These are phyloP conservation scores for Penicillium sp. DNA, from an alignment of 2,329 filamentous ascomycete genomes.

Conservation along the genomic window DNA sequence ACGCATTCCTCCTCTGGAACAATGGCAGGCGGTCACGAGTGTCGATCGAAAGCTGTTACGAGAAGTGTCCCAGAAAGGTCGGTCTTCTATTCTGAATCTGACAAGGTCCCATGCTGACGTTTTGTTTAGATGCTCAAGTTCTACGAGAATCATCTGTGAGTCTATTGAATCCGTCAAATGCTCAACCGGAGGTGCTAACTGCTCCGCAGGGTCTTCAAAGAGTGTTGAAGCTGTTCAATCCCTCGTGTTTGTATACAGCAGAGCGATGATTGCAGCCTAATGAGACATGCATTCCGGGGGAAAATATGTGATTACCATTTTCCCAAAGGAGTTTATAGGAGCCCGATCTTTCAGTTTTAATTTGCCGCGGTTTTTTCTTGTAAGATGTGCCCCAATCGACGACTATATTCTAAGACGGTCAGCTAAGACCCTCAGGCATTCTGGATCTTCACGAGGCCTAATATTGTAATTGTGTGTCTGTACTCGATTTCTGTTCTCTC, in stretches of 20 bases:
- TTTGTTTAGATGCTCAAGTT: constrained; percentile 46
- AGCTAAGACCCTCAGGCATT: too few species aligned
- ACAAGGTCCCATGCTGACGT: not conserved
- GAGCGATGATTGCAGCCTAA: not conserved
- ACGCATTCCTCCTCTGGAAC: constrained; percentile 44
- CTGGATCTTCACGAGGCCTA: not conserved
- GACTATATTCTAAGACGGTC: constrained; percentile 3
- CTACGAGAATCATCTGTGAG: constrained; percentile 50
- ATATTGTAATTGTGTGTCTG: not conserved
- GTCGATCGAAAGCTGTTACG: constrained; percentile 41
- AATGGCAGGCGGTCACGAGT: constrained; percentile 47
- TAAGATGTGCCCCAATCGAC: not conserved
- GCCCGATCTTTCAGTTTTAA: not conserved
- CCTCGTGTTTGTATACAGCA: not conserved
- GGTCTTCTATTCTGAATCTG: constrained; percentile 4
- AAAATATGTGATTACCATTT: not conserved
- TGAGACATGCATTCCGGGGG: not conserved
- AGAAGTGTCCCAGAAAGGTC: constrained; percentile 44
- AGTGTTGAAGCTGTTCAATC: constrained; percentile 14
- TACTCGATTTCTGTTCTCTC: not conserved
- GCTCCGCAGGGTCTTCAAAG: constrained; percentile 36
- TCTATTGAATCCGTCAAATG: not conserved
- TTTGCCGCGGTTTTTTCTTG: not conserved
- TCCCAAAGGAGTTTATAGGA: constrained; percentile 6
- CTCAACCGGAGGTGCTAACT: constrained; percentile 12